phyloP scores from a whole-genome alignment of 2,329 filamentous ascomycete genomes.

The Fusarium guadeloupense region DNA sequence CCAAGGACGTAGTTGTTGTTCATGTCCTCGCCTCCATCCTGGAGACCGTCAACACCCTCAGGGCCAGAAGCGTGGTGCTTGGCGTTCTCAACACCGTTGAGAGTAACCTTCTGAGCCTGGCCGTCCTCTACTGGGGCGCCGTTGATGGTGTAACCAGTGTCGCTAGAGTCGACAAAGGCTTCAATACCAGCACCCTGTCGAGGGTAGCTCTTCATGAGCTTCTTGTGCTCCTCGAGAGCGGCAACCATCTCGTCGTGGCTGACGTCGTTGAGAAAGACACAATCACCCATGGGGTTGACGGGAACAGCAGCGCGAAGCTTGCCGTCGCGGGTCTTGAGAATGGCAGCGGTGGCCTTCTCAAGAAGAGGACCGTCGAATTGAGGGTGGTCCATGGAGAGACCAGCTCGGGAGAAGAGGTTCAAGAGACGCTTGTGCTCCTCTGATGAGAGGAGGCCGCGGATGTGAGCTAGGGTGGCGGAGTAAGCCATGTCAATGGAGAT shows the following conservation, averaged over 20 bases:
- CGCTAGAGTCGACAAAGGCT: conserved; percentile 73
- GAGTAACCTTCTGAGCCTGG: background rate
- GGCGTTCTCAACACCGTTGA: conserved; percentile 23
- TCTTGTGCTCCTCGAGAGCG: conserved; percentile 71
- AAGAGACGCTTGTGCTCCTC: conserved; percentile 70
- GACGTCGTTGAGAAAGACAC: conserved; percentile 75
- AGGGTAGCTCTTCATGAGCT: conserved; percentile 68
- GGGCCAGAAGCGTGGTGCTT: conserved; percentile 29
- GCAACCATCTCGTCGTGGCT: conserved; percentile 67
- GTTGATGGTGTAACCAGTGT: conserved; percentile 67
- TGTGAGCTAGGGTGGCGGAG: conserved; percentile 73
- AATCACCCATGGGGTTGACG: conserved; percentile 68
- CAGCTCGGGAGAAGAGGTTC: conserved; percentile 74
- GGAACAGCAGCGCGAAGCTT: conserved; percentile 74
- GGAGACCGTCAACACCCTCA: conserved; percentile 33
- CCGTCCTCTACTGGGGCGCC: conserved; percentile 37
- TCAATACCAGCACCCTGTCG: conserved; percentile 72
- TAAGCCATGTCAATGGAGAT: conserved; percentile 82
- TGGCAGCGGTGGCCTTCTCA: conserved; percentile 72
- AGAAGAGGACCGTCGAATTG: conserved; percentile 73
- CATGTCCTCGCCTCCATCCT: conserved; percentile 19
- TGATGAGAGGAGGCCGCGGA: conserved; percentile 67
- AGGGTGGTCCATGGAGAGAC: conserved; percentile 75
- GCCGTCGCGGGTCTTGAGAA: conserved; percentile 76
- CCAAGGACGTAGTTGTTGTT: conserved; percentile 20